A percentile compares a stretch with the other conserved stretches of the same genome.
These are phyloP conservation scores for Mycena olivaceomarginata DNA, from an alignment of 768 basidiomycete genomes.

Conservation along the genomic window DNA sequence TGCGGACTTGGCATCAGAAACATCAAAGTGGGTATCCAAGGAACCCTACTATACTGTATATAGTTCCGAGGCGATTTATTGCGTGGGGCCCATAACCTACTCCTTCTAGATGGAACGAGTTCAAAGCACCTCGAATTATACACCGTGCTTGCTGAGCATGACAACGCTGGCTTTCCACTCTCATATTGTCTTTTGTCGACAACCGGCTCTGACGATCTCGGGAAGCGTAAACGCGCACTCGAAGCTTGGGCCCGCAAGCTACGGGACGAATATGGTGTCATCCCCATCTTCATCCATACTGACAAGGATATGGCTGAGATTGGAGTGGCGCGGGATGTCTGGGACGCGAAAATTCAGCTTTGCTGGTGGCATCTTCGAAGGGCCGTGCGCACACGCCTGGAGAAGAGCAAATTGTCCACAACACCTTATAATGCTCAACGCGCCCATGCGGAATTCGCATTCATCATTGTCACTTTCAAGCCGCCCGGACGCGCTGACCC, in stretches of 20 bases:
- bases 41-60: no score
- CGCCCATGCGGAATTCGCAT: no score
- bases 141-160: slow-evolving; percentile 46
- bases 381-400: no score
- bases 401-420: no score
- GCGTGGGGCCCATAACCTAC: no score
- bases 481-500: not conserved
- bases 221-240: slow-evolving; percentile 44
- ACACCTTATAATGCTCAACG: no score
- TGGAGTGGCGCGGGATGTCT: slow-evolving; percentile 14
- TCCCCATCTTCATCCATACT: slow-evolving; percentile 36
- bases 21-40: no score
- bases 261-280: slow-evolving; percentile 35
- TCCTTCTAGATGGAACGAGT: slow-evolving; percentile 40
- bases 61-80: no score
- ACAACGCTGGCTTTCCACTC: no score
- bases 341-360: slow-evolving; percentile 41
- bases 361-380: slow-evolving; percentile 44
- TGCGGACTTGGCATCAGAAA: no score
- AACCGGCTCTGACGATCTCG: slow-evolving; percentile 39
- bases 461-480: no score
- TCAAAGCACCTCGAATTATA: slow-evolving; percentile 50
- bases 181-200: slow-evolving; percentile 49
- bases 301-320: slow-evolving; percentile 47
- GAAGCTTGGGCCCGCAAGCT: slow-evolving; percentile 21